A percentile compares a stretch with the other conserved stretches of the same genome.
Evolutionary conservation across 1,284 basidiomycete genomes (phyloP).

Genomic region (Irpex sp.): DNA sequence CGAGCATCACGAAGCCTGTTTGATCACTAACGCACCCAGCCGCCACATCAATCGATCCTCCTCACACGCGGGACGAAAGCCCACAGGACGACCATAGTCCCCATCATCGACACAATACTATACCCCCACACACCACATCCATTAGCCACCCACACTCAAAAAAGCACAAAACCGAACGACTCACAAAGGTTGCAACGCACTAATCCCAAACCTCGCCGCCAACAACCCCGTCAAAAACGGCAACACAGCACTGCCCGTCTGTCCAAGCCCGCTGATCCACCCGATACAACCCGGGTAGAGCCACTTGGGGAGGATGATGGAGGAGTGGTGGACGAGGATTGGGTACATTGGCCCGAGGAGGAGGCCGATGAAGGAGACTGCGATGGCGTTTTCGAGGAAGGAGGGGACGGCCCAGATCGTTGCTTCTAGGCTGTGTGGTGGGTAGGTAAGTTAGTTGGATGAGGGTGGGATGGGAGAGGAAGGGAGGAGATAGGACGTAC

Average conservation of each 20-base stretch:
- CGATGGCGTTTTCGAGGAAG: slow-evolving; percentile 55
- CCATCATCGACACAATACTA: slow-evolving; percentile 21
- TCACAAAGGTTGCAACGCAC: slow-evolving; percentile 55
- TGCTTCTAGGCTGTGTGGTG: slow-evolving; percentile 44
- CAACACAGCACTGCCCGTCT: slow-evolving; percentile 62
- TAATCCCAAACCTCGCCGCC: slow-evolving; percentile 51
- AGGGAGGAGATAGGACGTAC: slow-evolving; percentile 29
- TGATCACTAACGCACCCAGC: neutral
- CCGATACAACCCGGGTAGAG: slow-evolving; percentile 63
- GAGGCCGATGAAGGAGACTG: slow-evolving; percentile 52
- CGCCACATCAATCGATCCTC: slow-evolving; percentile 15
- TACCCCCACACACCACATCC: neutral
- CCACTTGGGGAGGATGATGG: slow-evolving; percentile 55
- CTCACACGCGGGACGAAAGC: slow-evolving; percentile 26
- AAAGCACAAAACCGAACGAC: too few species aligned
- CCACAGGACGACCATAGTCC: slow-evolving; percentile 30
- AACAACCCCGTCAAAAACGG: slow-evolving; percentile 64
- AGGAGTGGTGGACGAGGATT: slow-evolving; percentile 59
- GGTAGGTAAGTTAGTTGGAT: too few species aligned
- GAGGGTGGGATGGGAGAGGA: neutral
- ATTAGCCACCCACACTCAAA: neutral
- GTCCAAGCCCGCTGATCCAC: slow-evolving; percentile 64
- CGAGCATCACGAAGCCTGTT: too few species aligned
- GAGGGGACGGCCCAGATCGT: slow-evolving; percentile 63
- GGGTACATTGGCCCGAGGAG: slow-evolving; percentile 55